Evolutionary conservation across 306 rosid genomes (phyloP).

Genomic region (Erythrophleum fordii): DNA sequence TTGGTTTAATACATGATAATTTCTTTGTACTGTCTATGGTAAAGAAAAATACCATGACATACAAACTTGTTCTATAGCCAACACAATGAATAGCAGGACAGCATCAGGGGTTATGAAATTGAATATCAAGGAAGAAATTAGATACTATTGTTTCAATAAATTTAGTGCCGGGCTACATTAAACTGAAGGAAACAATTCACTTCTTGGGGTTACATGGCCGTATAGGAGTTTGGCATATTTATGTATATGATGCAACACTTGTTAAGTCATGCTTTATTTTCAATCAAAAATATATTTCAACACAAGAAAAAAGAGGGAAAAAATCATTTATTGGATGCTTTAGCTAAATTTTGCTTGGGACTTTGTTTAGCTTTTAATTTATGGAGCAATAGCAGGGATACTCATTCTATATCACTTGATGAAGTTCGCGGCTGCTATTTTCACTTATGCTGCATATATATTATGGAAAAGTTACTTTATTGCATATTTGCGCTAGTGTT

Average conservation of each 20-base stretch:
- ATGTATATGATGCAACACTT: neutral
- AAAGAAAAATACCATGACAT: neutral
- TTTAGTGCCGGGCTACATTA: neutral
- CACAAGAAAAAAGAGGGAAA: neutral
- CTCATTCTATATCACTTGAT: neutral
- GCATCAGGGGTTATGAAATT: neutral
- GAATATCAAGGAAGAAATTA: neutral
- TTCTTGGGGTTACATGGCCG: neutral
- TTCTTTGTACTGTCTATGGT: neutral
- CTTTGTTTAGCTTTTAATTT: neutral
- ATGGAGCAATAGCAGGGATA: neutral
- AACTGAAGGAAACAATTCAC: neutral
- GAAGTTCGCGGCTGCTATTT: neutral
- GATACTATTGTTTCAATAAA: neutral
- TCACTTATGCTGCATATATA: neutral
- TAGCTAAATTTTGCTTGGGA: neutral
- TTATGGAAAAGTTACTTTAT: neutral
- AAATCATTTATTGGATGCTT: neutral
- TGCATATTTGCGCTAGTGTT: constrained; percentile 49
- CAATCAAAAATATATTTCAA: neutral
- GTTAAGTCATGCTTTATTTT: neutral
- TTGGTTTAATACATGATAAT: neutral
- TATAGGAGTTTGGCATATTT: neutral
- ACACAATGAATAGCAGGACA: neutral
- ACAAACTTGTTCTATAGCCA: neutral